Percentiles rank a stretch among this genome's conserved stretches.
phyloP scores from a whole-genome alignment of 116 monocot species.

The Phalaenopsis hybrid region DNA sequence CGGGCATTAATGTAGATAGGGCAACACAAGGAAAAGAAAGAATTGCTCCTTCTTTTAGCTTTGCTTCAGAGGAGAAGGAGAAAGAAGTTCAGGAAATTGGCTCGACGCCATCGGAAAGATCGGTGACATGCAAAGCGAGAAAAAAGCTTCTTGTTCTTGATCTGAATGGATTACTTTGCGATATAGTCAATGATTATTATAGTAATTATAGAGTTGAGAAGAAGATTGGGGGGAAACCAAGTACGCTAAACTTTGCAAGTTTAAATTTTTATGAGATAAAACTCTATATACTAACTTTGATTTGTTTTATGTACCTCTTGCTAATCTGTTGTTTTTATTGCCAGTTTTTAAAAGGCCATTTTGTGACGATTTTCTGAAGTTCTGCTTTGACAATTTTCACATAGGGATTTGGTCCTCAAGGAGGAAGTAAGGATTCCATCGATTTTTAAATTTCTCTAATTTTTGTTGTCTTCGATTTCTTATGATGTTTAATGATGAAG shows the following conservation, averaged over 20 bases:
- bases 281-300: neutral
- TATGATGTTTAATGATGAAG: neutral
- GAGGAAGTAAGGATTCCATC: constrained; percentile 36
- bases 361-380: constrained; percentile 80
- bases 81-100: neutral
- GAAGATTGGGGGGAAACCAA: constrained; percentile 34
- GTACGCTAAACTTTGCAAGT: constrained; percentile 7
- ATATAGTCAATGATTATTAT: constrained; percentile 33
- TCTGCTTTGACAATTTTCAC: constrained; percentile 71
- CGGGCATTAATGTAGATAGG: neutral
- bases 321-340: constrained; percentile 5
- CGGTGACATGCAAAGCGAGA: constrained; percentile 7
- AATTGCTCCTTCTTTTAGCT: neutral
- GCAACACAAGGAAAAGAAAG: neutral
- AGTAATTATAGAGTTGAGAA: constrained; percentile 21
- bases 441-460: neutral
- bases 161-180: constrained; percentile 89
- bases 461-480: neutral
- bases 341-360: constrained; percentile 90
- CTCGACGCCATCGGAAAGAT: constrained; percentile 5
- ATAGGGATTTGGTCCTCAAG: constrained; percentile 90
- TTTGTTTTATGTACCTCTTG: neutral
- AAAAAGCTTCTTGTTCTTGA: constrained; percentile 88
- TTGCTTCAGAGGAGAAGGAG: neutral
- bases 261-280: neutral